Conservation (phyloP, 306 rosid genomes). For the Luffa acutangula region DNA sequence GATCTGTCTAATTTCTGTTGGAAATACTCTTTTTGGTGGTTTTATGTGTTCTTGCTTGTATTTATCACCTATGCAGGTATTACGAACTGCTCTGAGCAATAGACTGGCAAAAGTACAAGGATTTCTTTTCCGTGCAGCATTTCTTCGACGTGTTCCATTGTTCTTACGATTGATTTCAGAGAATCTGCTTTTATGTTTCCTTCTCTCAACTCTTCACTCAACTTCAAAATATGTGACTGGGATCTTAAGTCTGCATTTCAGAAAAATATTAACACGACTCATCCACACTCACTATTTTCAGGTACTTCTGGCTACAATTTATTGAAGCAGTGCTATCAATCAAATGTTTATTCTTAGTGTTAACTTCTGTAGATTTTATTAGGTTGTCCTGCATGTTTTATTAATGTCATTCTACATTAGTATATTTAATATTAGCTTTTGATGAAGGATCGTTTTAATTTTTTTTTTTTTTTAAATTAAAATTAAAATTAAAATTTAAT, state of each 20-base stretch:
- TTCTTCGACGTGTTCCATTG: constrained; percentile 89
- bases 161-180: constrained; percentile 81
- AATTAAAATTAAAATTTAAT: no score
- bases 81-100: constrained; percentile 91
- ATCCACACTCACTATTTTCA: constrained; percentile 91
- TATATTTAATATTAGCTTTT: background rate
- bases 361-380: background rate
- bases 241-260: constrained; percentile 83
- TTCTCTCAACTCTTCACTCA: constrained; percentile 73
- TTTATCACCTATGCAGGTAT: constrained; percentile 42
- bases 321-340: background rate
- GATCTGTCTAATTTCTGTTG: background rate
- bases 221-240: constrained; percentile 88
- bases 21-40: background rate
- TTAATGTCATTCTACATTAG: background rate
- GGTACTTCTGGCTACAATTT: constrained; percentile 36
- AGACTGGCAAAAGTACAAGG: constrained; percentile 99
- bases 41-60: background rate
- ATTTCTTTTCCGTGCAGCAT: constrained; percentile 95
- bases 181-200: constrained; percentile 82
- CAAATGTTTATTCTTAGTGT: background rate
- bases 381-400: background rate
- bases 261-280: constrained; percentile 79
- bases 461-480: background rate
- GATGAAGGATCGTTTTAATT: background rate